Base-by-base conservation (phyloP, 805 yeast genomes). In the Saccharomycodes ludwigii region DNA sequence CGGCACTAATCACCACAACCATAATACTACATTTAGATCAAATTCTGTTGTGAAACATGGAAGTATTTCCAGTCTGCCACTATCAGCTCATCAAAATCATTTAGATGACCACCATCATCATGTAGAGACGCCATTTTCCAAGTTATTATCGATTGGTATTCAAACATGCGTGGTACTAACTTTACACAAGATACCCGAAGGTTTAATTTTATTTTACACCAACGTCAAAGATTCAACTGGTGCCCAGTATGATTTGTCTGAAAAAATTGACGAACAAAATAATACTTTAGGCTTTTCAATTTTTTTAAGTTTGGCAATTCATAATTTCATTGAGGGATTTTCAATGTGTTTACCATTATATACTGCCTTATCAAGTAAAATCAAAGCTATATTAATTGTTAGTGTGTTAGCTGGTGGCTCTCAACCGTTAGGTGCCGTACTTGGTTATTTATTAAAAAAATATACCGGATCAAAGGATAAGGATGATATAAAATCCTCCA, bases 151-250 rank as follows among this genome's bases (percentile, higher is more conserved):
- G 4, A 84, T 88, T 36, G 96, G 95, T 3, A 52, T 91, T 15
- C 96, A 91, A 52, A 88, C 97, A 0, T 74, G 86, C 5, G 52
- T 86, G 31, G 97, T 94, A 0, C 72, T 88, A 18, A 71, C 93
- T 1, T 56, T 91, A 18, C 98, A 88, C 58, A 86, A 91, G 51
- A 65, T 88, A 17, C 98, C 98, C 0, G 98, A 88, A 56, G 98
- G 98, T 0, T 82, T 88, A 47, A 74, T 88, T 33, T 78, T 93
- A 28, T 88, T 71, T 51, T 55, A 52, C 32, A 52, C 80, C 79
- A 21, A 85, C 91, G 0, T 66, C 84, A 2, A 60, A 62, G 35
- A 75, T 73, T 0, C 81, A 78, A 46, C 72, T 79, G 2, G 57
- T 65, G 36, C 4, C 5, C 15, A 19, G 4, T n/a, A 16, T 16